Conservation (phyloP, 2,329 filamentous ascomycete species). For the Onygenales sp. region DNA sequence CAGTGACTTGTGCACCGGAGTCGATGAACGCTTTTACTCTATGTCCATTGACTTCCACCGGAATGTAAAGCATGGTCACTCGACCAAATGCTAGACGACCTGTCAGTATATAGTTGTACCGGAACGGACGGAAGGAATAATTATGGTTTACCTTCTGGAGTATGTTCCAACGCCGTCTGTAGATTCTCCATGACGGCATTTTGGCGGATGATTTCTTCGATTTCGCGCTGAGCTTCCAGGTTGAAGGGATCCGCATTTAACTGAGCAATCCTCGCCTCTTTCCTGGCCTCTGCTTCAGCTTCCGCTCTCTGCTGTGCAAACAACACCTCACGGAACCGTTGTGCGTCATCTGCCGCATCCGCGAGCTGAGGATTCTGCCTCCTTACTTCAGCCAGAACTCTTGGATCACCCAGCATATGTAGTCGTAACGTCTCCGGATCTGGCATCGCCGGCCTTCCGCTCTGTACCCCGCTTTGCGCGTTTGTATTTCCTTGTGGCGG, state of each 20-base stretch:
- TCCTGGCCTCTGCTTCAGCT: constrained; percentile 61
- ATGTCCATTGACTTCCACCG: constrained; percentile 87
- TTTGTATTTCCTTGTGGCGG: background rate
- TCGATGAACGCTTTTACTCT: constrained; percentile 95
- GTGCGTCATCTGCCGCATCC: constrained; percentile 63
- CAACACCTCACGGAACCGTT: constrained; percentile 65
- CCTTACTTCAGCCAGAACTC: constrained; percentile 59
- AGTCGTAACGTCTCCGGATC: constrained; percentile 77
- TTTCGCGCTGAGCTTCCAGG: constrained; percentile 77
- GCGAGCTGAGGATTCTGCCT: constrained; percentile 68
- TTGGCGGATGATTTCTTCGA: constrained; percentile 95
- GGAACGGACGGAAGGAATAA: background rate
- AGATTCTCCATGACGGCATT: constrained; percentile 91
- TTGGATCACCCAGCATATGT: constrained; percentile 70
- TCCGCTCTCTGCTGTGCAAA: constrained; percentile 60
- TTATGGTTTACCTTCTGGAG: constrained; percentile 69
- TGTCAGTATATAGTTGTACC: constrained; percentile 4
- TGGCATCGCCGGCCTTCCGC: constrained; percentile 21
- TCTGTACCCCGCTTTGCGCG: constrained; percentile 12
- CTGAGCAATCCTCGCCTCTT: constrained; percentile 71
- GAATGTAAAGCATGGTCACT: constrained; percentile 93
- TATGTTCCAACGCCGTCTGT: constrained; percentile 93
- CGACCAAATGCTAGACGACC: constrained; percentile 66
- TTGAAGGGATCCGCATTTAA: constrained; percentile 95
- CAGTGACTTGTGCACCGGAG: constrained; percentile 93